Base-by-base conservation (phyloP, 495 filamentous ascomycete genomes). In the Aspergillus coremiiformis region DNA sequence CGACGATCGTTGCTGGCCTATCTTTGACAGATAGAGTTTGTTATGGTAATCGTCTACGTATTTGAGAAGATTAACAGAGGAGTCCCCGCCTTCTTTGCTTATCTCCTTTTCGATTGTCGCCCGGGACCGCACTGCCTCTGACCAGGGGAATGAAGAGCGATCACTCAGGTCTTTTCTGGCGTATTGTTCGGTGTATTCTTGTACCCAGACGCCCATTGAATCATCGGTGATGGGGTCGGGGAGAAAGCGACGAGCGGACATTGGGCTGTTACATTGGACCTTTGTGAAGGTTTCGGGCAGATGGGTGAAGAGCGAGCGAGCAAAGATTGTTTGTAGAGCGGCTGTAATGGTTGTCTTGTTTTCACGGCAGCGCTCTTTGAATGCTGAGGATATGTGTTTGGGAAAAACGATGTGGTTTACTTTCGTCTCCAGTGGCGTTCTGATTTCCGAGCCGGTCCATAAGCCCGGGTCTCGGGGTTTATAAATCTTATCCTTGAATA, bases 191-290 rank as follows among this genome's bases (percentile, higher is more conserved):
- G 41, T 39, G 15, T 49, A 56, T 2, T 64, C 65, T 20, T 57
- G 55, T 1, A 72, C 64, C 56, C 59, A 72, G 12, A 71, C 68
- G 21, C 73, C 72, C 52, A 76, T 72, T 0, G 57, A 58, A 3
- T 69, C 65, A 6, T 68, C 67, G 0, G 57, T 63, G 33, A 69
- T 62, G 6, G n/a, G 21, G n/a, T 61, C 61, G 2, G 66, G 57
- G 1, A 73, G 56, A 61, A 62, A 74, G 12, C 62, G 58, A 3
- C 72, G 68, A 20, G 61, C 49, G 24, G 71, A 68, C 11, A 75
- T 61, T 0, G 61, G 55, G 4, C 58, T 62, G 11, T 49, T 55
- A 35, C 60, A 65, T 1, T 33, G 22, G 9, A 71, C 42, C 19
- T 35, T 47, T 0, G 65, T 61, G 39, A 45, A 68, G 7, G 24